A percentile compares a stretch with the other conserved stretches of the same genome.
Conservation (phyloP, 2,329 filamentous ascomycete genomes). For the Penicillium frequentans region DNA sequence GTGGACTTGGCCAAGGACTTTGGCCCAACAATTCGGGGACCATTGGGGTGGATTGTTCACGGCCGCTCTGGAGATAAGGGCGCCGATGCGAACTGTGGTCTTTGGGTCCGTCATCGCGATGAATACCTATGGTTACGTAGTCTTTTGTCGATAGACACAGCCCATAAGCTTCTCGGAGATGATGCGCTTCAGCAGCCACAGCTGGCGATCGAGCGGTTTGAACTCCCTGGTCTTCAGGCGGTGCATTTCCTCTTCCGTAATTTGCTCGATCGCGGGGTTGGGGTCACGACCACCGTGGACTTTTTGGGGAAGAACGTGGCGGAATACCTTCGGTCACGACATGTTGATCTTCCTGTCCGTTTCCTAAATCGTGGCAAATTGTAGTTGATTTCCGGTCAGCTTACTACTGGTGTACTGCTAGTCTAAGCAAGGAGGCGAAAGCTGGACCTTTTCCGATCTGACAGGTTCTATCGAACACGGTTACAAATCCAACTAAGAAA, state of each 20-base stretch:
- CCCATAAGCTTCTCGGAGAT: slow-evolving; percentile 20
- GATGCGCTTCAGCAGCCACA: slow-evolving; percentile 3
- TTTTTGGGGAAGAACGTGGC: slow-evolving; percentile 43
- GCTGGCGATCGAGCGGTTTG: slow-evolving; percentile 45
- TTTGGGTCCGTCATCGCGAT: slow-evolving; percentile 44
- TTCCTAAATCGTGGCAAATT: slow-evolving; percentile 33
- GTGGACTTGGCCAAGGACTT: slow-evolving; percentile 20
- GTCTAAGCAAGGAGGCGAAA: background rate
- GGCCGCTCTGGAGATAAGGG: slow-evolving; percentile 48
- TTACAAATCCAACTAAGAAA: background rate
- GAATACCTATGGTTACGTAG: slow-evolving; percentile 47
- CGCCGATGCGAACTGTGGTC: slow-evolving; percentile 47
- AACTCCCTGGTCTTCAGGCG: slow-evolving; percentile 44
- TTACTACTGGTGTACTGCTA: background rate
- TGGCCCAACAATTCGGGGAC: slow-evolving; percentile 26
- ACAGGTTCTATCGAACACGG: too few species aligned
- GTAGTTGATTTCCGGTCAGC: slow-evolving; percentile 1
- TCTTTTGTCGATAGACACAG: slow-evolving; percentile 18
- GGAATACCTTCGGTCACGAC: slow-evolving; percentile 36
- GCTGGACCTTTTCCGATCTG: background rate
- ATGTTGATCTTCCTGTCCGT: slow-evolving; percentile 37
- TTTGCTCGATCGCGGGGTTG: slow-evolving; percentile 38
- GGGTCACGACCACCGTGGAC: slow-evolving; percentile 36
- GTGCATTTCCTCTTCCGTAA: slow-evolving; percentile 44
- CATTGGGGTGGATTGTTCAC: slow-evolving; percentile 36